Conservation (phyloP, 192 early-diverging fungal species). For the Podila epigama region DNA sequence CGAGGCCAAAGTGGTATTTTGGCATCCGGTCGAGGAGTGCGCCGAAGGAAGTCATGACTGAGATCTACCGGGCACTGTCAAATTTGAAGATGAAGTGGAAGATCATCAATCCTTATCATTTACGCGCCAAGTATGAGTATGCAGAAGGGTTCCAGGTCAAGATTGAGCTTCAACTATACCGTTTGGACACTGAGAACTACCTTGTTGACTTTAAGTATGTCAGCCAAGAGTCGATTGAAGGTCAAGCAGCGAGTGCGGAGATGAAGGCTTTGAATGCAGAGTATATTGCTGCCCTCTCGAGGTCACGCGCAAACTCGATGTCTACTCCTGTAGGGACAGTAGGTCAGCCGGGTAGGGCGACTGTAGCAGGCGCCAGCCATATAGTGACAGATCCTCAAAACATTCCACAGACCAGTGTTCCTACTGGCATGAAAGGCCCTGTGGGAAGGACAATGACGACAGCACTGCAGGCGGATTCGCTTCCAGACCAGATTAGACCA, state of each 20-base stretch:
- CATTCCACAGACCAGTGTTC: constrained; percentile 28
- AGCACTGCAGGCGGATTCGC: background rate
- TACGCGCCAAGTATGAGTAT: constrained; percentile 76
- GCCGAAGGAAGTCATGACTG: constrained; percentile 95
- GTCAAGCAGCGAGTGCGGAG: constrained; percentile 48
- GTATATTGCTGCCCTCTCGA: background rate
- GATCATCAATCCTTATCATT: constrained; percentile 86
- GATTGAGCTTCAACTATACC: constrained; percentile 95
- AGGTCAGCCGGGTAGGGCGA: constrained; percentile 43
- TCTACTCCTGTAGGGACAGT: constrained; percentile 38
- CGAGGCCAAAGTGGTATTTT: constrained; percentile 95
- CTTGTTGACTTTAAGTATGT: constrained; percentile 97
- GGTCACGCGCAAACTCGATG: constrained; percentile 5
- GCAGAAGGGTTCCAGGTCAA: constrained; percentile 71
- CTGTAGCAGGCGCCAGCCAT: constrained; percentile 53
- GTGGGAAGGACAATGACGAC: too few relatives aligned
- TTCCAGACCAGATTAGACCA: background rate
- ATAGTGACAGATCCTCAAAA: constrained; percentile 46
- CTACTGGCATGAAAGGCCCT: background rate
- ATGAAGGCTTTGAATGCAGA: constrained; percentile 33
- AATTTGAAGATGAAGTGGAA: constrained; percentile 95
- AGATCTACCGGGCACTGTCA: constrained; percentile 92
- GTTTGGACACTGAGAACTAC: constrained; percentile 90
- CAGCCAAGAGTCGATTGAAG: constrained; percentile 41
- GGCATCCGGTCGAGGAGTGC: constrained; percentile 93